These are phyloP conservation scores for Puya raimondii DNA, from an alignment of 176 grass and related monocot genomes.

Conservation along the genomic window DNA sequence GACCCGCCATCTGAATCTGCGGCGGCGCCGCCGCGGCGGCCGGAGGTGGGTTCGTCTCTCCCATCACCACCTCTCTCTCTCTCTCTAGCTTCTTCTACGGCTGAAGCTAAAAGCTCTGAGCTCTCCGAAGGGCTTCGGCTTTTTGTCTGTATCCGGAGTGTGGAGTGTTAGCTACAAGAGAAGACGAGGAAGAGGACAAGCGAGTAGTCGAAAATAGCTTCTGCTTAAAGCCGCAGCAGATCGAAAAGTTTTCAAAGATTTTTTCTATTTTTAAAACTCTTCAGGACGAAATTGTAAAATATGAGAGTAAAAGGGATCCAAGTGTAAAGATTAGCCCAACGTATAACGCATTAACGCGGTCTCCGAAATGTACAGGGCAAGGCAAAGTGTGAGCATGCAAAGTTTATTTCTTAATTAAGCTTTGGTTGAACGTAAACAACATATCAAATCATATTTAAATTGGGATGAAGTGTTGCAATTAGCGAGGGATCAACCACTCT, in stretches of 20 bases:
- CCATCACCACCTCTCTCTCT: slow-evolving; percentile 15
- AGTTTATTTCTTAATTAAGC: no score
- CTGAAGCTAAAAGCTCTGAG: not conserved
- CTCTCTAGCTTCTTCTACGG: not conserved
- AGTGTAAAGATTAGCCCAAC: not conserved
- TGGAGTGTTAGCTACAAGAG: not conserved
- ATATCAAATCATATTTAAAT: no score
- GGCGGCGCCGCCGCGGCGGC: slow-evolving; percentile 4
- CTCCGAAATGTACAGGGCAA: no score
- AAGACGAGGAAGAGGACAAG: not conserved
- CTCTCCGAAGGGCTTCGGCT: not conserved
- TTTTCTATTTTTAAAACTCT: no score
- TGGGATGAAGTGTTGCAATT: no score
- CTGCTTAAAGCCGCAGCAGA: not conserved
- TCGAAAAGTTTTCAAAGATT: not conserved
- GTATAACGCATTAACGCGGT: slow-evolving; percentile 13
- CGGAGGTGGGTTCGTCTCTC: slow-evolving; percentile 6
- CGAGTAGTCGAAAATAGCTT: not conserved
- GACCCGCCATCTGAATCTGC: slow-evolving; percentile 26
- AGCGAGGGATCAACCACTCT: no score
- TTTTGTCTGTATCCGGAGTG: not conserved
- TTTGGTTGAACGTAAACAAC: no score
- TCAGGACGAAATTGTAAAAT: no score
- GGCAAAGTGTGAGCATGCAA: no score
- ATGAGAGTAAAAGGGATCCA: no score